Evolutionary conservation across 2,329 filamentous ascomycete genomes (phyloP).

Genomic region (Fusarium sp.): DNA sequence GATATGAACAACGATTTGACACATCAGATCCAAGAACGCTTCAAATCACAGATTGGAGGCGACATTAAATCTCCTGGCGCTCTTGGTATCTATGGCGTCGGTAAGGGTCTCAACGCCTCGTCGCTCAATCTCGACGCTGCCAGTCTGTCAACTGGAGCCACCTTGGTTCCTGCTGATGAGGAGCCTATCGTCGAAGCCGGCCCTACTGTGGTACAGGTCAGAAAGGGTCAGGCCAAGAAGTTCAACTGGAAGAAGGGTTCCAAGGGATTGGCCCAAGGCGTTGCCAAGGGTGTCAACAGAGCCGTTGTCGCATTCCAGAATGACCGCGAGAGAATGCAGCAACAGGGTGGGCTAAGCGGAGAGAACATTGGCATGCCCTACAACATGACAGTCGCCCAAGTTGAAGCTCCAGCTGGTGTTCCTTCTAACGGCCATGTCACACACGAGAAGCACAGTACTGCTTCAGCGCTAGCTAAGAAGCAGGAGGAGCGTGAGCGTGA

Average conservation of each 20-base stretch:
- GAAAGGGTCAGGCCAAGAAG: constrained; percentile 93
- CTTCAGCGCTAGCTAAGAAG: constrained; percentile 38
- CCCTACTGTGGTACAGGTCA: constrained; percentile 94
- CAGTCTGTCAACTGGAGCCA: constrained; percentile 68
- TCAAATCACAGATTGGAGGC: constrained; percentile 79
- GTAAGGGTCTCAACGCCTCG: constrained; percentile 63
- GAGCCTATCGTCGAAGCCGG: constrained; percentile 76
- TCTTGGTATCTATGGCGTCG: constrained; percentile 67
- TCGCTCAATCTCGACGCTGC: constrained; percentile 64
- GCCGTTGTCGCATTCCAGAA: constrained; percentile 81
- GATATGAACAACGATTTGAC: constrained; percentile 97
- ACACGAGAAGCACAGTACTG: constrained; percentile 37
- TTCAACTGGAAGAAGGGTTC: constrained; percentile 99
- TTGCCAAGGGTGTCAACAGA: constrained; percentile 93
- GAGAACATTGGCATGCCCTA: constrained; percentile 78
- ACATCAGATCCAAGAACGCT: constrained; percentile 91
- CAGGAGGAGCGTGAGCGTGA: constrained; percentile 51
- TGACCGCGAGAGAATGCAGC: constrained; percentile 67
- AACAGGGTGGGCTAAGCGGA: constrained; percentile 64
- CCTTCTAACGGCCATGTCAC: constrained; percentile 48
- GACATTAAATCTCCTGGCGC: constrained; percentile 64
- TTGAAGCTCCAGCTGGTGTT: constrained; percentile 59
- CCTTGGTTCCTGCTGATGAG: constrained; percentile 71
- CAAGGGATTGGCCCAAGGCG: constrained; percentile 92
- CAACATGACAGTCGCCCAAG: constrained; percentile 71